These are phyloP conservation scores for Neostapfia colusana DNA, from an alignment of 176 grass and related monocot species.

Conservation along the genomic window DNA sequence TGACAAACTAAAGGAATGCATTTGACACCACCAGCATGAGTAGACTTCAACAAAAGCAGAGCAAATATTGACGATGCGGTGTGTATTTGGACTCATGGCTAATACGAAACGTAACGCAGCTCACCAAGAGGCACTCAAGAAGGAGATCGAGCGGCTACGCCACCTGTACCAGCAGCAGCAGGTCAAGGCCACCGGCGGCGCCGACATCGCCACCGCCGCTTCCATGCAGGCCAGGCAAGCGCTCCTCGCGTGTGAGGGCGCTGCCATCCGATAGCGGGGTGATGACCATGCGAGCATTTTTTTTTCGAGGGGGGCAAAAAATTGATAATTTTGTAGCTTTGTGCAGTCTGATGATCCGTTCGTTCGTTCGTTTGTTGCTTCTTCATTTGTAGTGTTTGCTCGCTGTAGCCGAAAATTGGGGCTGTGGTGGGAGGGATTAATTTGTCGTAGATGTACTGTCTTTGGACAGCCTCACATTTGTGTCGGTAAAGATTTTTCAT, in stretches of 20 bases:
- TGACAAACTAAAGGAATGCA: neutral
- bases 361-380: neutral
- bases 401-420: conserved; percentile 30
- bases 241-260: conserved; percentile 46
- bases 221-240: conserved; percentile 61
- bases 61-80: neutral
- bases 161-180: conserved; percentile 86
- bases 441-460: conserved; percentile 34
- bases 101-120: conserved; percentile 43
- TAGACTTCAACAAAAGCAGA: neutral
- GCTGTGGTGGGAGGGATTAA: conserved; percentile 26
- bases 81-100: neutral
- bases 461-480: conserved; percentile 31
- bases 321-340: conserved; percentile 32
- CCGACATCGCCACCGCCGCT: conserved; percentile 41
- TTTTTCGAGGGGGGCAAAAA: neutral
- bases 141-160: conserved; percentile 77
- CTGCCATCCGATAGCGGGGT: conserved; percentile 39
- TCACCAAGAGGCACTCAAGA: conserved; percentile 85
- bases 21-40: neutral
- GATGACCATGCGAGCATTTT: neutral
- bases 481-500: conserved; percentile 34
- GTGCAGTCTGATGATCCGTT: conserved; percentile 36
- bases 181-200: conserved; percentile 54
- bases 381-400: conserved; percentile 22